phyloP scores from a whole-genome alignment of 148 eudicot species.

The Fagopyrum homotropicum region DNA sequence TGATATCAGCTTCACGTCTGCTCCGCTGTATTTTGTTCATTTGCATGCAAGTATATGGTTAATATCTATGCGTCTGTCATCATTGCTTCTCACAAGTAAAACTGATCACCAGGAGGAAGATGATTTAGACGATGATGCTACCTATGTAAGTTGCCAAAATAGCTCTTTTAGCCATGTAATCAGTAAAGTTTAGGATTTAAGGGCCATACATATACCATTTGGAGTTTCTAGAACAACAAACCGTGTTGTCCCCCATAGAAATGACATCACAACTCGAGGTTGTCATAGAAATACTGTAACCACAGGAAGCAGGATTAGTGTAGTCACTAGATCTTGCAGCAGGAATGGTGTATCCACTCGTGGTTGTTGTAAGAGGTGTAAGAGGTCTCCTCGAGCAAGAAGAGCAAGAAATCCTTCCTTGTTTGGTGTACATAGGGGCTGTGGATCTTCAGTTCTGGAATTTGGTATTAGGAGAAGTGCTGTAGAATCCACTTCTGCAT shows the following conservation, averaged over 20 bases:
- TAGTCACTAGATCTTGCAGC: not conserved
- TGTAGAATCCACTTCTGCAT: conserved; percentile 2
- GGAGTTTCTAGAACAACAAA: conserved; percentile 24
- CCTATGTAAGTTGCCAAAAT: not conserved
- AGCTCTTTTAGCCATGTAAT: conserved; percentile 12
- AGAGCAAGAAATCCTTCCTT: conserved; percentile 39
- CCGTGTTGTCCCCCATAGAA: conserved; percentile 27
- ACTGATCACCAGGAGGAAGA: conserved; percentile 12
- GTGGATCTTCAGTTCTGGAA: conserved; percentile 26
- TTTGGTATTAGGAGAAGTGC: conserved; percentile 22
- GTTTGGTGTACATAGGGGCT: conserved; percentile 33
- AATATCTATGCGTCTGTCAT: conserved; percentile 31
- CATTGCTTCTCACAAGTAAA: conserved; percentile 13
- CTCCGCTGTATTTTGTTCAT: conserved; percentile 49
- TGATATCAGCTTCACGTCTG: conserved; percentile 42
- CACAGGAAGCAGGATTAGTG: not conserved
- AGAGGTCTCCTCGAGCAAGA: conserved; percentile 61
- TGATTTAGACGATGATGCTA: not conserved
- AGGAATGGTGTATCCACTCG: conserved; percentile 16
- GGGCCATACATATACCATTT: conserved; percentile 9
- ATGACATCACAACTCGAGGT: not conserved
- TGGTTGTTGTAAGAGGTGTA: conserved; percentile 44
- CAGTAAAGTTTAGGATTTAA: conserved; percentile 1
- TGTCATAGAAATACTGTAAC: not conserved
- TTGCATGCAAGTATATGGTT: conserved; percentile 38